A percentile compares a stretch with the other conserved stretches of the same genome.
Conservation (phyloP, 768 basidiomycete genomes). For the Leucocoprinus sp. region DNA sequence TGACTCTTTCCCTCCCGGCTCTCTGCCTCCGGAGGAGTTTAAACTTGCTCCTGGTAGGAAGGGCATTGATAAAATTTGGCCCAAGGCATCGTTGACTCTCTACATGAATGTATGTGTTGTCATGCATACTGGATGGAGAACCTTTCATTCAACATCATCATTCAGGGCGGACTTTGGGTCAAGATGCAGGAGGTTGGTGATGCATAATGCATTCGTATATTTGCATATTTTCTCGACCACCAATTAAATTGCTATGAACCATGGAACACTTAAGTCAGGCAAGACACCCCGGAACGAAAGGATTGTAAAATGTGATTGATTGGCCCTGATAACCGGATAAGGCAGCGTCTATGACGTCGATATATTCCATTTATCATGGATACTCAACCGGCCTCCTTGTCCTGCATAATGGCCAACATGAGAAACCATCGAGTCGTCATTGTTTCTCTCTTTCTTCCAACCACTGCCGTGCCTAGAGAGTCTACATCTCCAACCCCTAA, state of each 20-base stretch:
- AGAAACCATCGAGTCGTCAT: conserved; percentile 69
- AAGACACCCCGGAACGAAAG: background rate
- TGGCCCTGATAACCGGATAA: conserved; percentile 7
- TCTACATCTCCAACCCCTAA: conserved; percentile 47
- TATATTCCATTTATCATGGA: background rate
- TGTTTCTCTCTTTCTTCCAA: conserved; percentile 79
- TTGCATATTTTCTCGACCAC: too few species aligned
- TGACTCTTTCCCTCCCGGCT: conserved; percentile 36
- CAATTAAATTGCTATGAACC: background rate
- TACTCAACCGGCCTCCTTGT: conserved; percentile 4
- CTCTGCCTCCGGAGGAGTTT: conserved; percentile 41
- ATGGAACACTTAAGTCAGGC: background rate
- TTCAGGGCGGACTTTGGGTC: conserved; percentile 38
- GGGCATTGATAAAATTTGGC: conserved; percentile 34
- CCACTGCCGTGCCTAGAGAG: conserved; percentile 57
- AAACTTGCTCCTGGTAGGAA: conserved; percentile 34
- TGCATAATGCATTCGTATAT: background rate
- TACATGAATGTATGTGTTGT: conserved; percentile 30
- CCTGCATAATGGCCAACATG: conserved; percentile 51
- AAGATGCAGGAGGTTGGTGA: conserved; percentile 19
- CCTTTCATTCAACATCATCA: background rate
- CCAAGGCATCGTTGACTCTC: conserved; percentile 32
- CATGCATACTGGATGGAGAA: background rate
- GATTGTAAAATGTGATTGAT: conserved; percentile 7
- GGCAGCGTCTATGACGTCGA: conserved; percentile 10